phyloP scores from a whole-genome alignment of 768 basidiomycete genomes.

The Macrolepiota albuminosa region DNA sequence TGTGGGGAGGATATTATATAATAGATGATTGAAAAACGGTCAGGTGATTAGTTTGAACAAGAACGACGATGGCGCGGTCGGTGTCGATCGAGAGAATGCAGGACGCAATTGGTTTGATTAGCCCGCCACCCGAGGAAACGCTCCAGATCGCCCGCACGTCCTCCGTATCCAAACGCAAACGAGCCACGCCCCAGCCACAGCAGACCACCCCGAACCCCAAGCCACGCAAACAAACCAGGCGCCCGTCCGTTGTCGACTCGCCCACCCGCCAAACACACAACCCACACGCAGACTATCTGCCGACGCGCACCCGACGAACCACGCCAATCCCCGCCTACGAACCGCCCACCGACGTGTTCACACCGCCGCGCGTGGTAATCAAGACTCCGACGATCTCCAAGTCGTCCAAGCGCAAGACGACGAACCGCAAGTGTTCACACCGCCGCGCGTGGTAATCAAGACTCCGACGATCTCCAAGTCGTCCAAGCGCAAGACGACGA shows the following conservation, averaged over 20 bases:
- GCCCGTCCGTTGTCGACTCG: not conserved
- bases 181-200: constrained; percentile 20
- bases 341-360: constrained; percentile 64
- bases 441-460: constrained; percentile 57
- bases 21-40: not conserved
- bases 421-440: constrained; percentile 46
- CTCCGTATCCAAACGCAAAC: constrained; percentile 35
- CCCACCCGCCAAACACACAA: constrained; percentile 18
- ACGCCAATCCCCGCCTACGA: constrained; percentile 63
- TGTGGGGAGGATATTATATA: constrained; percentile 14
- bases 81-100: constrained; percentile 18
- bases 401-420: constrained; percentile 29
- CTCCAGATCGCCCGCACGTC: constrained; percentile 26
- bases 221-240: constrained; percentile 43
- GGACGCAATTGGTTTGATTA: constrained; percentile 28
- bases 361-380: constrained; percentile 62
- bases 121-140: constrained; percentile 60
- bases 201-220: constrained; percentile 59
- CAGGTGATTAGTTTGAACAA: constrained; percentile 3
- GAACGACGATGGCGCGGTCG: constrained; percentile 1
- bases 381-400: constrained; percentile 36
- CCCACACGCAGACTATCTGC: constrained; percentile 40
- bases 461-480: constrained; percentile 36
- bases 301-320: constrained; percentile 28
- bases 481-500: constrained; percentile 25